A percentile compares a stretch with the other conserved stretches of the same genome.
Evolutionary conservation across 1,284 basidiomycete species (phyloP).

Genomic region (Naganishia sp.): DNA sequence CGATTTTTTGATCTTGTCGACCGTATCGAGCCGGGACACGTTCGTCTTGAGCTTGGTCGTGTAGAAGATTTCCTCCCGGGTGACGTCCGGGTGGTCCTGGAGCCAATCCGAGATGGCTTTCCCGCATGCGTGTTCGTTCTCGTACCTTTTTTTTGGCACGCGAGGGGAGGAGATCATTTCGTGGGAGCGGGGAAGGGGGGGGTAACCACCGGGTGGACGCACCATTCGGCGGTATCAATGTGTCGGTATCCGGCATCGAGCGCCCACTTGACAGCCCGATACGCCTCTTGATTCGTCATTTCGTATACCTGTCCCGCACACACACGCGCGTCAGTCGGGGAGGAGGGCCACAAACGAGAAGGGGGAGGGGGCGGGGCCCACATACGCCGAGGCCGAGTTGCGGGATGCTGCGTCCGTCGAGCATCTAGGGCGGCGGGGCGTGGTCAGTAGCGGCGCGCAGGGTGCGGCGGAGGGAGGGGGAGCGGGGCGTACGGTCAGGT

Average conservation of each 20-base stretch:
- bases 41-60: slow-evolving; percentile 70
- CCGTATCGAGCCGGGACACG: slow-evolving; percentile 59
- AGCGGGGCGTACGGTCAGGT: slow-evolving; percentile 6
- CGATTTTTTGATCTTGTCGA: slow-evolving; percentile 61
- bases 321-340: slow-evolving; percentile 5
- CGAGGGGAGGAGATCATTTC: slow-evolving; percentile 7
- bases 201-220: slow-evolving; percentile 15
- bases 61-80: slow-evolving; percentile 65
- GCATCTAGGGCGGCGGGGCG: background rate
- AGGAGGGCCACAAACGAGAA: slow-evolving; percentile 8
- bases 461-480: too few relatives aligned
- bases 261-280: slow-evolving; percentile 63
- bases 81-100: slow-evolving; percentile 43
- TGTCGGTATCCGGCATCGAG: slow-evolving; percentile 69
- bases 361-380: slow-evolving; percentile 7
- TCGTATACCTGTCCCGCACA: slow-evolving; percentile 60
- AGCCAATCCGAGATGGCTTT: slow-evolving; percentile 50
- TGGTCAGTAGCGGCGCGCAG: background rate
- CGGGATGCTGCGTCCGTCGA: slow-evolving; percentile 65
- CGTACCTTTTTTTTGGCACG: slow-evolving; percentile 61
- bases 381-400: slow-evolving; percentile 64
- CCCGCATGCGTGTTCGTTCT: slow-evolving; percentile 67
- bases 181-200: background rate
- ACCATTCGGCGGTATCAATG: slow-evolving; percentile 60
- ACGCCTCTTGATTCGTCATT: slow-evolving; percentile 62